A percentile compares a stretch with the other conserved stretches of the same genome.
phyloP scores from a whole-genome alignment of 139 green algal genomes.

The Zygnema circumcarinatum region DNA sequence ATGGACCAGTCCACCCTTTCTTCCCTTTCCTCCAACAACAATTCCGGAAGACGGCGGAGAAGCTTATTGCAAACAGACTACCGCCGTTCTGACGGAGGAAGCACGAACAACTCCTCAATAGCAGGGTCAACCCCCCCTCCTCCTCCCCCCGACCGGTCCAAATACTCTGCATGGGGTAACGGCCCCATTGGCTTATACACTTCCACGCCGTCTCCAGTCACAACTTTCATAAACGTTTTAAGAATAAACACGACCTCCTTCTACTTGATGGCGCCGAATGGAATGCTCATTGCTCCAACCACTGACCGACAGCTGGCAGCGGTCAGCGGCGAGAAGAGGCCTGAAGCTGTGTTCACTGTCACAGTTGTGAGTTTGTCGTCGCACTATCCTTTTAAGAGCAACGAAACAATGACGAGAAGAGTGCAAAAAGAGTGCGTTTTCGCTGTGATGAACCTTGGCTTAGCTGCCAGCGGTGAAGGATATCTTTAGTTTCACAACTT shows the following conservation, averaged over 20 bases:
- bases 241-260: conserved; percentile 32
- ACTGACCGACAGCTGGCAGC: neutral
- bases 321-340: neutral
- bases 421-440: neutral
- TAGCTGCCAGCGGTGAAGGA: neutral
- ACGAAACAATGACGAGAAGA: neutral
- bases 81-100: neutral
- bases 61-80: neutral
- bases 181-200: conserved; percentile 32
- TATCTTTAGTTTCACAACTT: too few species aligned
- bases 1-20: too few species aligned
- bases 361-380: neutral
- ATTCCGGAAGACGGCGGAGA: too few species aligned
- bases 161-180: neutral
- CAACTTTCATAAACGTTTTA: conserved; percentile 23
- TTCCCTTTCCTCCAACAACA: too few species aligned
- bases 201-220: neutral
- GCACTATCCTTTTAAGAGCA: neutral
- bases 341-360: conserved; percentile 17
- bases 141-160: neutral
- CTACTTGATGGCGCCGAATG: conserved; percentile 29
- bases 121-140: neutral
- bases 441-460: neutral
- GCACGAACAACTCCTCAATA: neutral
- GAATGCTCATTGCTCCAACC: neutral